Base-by-base conservation (phyloP, 495 filamentous ascomycete species). In the Lepraria neglecta region DNA sequence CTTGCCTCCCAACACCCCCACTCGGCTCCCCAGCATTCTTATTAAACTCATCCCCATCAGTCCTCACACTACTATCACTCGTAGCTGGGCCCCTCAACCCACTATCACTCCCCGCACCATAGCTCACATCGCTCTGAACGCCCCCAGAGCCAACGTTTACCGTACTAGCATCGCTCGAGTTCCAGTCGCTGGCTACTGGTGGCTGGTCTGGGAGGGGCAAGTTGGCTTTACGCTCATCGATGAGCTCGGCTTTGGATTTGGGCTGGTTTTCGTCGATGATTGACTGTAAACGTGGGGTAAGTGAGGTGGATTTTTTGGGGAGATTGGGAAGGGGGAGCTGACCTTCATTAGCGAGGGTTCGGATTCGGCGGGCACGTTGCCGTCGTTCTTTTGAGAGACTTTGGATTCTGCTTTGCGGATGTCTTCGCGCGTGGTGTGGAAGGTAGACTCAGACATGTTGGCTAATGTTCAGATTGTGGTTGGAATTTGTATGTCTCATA, bases 171-270 rank as follows among this genome's bases (percentile, higher is more conserved):
- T 92, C 88, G 56, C 78, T 75, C 7, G 86, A 87, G 69, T 90
- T 84, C 82, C 83, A 91, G 73, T 89, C 89, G n/a, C 87, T 87
- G 21, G 82, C 72, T 15, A 75, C 73, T 0, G 89, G 89, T 5
- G 89, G 88, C 43, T 91, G 74, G 2, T 92, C 87, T 14, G 90
- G 90, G 50, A 92, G 80, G 35, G 87, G 88, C 24, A 95, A 83
- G 73, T 90, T 89, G 67, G 84, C 71, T 72, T 83, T 76, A 68
- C 74, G 76, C 68, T 87, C 71, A 21, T 84, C 84, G 65, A 91
- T 86, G 72, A 85, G 75, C 48, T 83, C 72, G 57, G 74, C 66
- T 71, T 90, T 90, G 76, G 77, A 54, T 59, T 71, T 76, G 67
- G 73, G 75, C 33, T 54, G 51, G 50, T 77, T 60, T 27, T 67